Conservation (phyloP, 2,329 filamentous ascomycete genomes). For the Samsoniella hepiali region DNA sequence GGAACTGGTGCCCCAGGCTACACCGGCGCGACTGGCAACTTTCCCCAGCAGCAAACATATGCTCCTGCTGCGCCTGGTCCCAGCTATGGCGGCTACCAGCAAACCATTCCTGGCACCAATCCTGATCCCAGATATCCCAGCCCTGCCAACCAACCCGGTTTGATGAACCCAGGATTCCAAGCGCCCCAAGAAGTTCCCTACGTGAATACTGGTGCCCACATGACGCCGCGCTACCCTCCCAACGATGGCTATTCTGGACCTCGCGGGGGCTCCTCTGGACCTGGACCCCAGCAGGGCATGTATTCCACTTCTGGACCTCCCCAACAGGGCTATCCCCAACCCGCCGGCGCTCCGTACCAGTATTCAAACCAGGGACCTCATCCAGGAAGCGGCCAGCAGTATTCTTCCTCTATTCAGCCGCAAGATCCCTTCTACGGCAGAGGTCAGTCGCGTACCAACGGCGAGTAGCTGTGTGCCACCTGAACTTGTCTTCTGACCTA, state of each 20-base stretch:
- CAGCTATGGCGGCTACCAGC: slow-evolving; percentile 26
- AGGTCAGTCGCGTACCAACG: slow-evolving; percentile 49
- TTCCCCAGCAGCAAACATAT: slow-evolving; percentile 28
- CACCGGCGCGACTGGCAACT: slow-evolving; percentile 42
- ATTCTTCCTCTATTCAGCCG: slow-evolving; percentile 41
- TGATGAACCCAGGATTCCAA: slow-evolving; percentile 33
- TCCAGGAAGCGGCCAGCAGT: slow-evolving; percentile 31
- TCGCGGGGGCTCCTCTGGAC: slow-evolving; percentile 29
- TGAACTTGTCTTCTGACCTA: slow-evolving; percentile 26
- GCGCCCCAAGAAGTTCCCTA: slow-evolving; percentile 32
- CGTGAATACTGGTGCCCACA: slow-evolving; percentile 37
- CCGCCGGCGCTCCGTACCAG: slow-evolving; percentile 29
- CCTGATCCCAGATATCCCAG: slow-evolving; percentile 33
- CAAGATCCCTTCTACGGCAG: slow-evolving; percentile 56
- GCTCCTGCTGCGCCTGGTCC: slow-evolving; percentile 30
- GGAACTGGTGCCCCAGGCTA: slow-evolving; percentile 49
- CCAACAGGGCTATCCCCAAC: slow-evolving; percentile 32
- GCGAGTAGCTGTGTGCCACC: slow-evolving; percentile 18
- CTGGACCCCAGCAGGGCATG: slow-evolving; percentile 31
- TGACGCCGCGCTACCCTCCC: slow-evolving; percentile 27
- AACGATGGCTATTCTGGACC: slow-evolving; percentile 33
- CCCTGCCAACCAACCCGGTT: slow-evolving; percentile 26
- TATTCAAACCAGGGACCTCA: slow-evolving; percentile 35
- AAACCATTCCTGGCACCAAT: slow-evolving; percentile 30
- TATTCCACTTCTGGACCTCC: slow-evolving; percentile 33